A percentile compares a stretch with the other conserved stretches of the same genome.
These are phyloP conservation scores for Salicornia ramosissima DNA, from an alignment of 148 eudicot genomes.

Conservation along the genomic window DNA sequence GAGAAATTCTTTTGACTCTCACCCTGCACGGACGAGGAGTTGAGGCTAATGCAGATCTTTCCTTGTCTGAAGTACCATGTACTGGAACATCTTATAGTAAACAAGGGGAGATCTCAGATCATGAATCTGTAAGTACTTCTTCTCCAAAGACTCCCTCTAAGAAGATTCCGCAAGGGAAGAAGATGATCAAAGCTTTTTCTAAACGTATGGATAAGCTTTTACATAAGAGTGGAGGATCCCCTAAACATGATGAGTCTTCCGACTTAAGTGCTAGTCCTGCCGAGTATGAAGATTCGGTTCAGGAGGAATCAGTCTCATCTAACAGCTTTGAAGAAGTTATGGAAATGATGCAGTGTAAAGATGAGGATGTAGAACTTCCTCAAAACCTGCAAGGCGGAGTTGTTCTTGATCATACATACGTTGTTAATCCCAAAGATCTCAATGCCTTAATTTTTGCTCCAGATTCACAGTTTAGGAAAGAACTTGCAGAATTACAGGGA, in stretches of 20 bases:
- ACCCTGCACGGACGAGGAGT: constrained; percentile 65
- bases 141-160: constrained; percentile 30
- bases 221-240: constrained; percentile 48
- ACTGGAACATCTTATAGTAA: constrained; percentile 22
- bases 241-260: constrained; percentile 49
- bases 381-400: constrained; percentile 62
- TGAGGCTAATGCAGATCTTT: constrained; percentile 30
- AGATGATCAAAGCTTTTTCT: constrained; percentile 54
- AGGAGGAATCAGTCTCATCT: constrained; percentile 34
- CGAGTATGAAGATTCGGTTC: constrained; percentile 51
- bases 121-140: constrained; percentile 19
- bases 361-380: constrained; percentile 52
- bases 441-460: constrained; percentile 64
- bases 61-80: constrained; percentile 23
- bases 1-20: constrained; percentile 66
- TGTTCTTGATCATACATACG: constrained; percentile 66
- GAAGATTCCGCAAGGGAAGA: constrained; percentile 52
- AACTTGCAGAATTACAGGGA: constrained; percentile 58
- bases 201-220: constrained; percentile 68
- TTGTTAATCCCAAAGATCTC: constrained; percentile 50
- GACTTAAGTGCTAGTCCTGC: constrained; percentile 49
- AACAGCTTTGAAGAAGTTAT: constrained; percentile 57
- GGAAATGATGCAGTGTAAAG: constrained; percentile 46
- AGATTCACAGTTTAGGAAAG: constrained; percentile 51
- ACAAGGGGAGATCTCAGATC: constrained; percentile 34